Conservation (phyloP, 1,284 basidiomycete genomes). For the Moesziomyces sp. region DNA sequence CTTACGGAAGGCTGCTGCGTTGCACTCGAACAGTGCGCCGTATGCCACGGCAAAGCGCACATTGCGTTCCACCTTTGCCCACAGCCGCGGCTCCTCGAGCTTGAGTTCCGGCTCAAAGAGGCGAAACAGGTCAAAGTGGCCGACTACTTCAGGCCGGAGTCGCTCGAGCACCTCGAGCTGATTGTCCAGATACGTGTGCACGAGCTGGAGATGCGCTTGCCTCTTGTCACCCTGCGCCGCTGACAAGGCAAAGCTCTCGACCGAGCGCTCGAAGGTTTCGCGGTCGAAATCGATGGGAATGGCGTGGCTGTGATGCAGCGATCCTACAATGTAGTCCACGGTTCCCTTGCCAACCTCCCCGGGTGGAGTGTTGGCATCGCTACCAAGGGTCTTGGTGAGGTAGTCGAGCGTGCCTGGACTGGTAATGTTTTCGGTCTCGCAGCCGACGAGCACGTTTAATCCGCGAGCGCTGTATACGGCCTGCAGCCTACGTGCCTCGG, state of each 20-base stretch:
- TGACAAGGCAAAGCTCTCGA: constrained; percentile 70
- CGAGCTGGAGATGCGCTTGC: constrained; percentile 29
- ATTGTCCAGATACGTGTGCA: constrained; percentile 56
- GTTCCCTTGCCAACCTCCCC: constrained; percentile 30
- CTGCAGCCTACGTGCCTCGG: constrained; percentile 82
- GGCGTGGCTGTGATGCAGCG: constrained; percentile 87
- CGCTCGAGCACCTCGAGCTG: constrained; percentile 66
- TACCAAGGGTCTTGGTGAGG: constrained; percentile 70
- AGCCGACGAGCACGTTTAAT: constrained; percentile 84
- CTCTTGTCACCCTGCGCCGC: constrained; percentile 2
- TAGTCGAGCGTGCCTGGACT: constrained; percentile 73
- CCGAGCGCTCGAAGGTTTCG: constrained; percentile 75
- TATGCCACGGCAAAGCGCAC: constrained; percentile 79
- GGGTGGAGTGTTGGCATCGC: constrained; percentile 32
- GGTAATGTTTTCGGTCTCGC: constrained; percentile 93
- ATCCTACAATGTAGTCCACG: constrained; percentile 92
- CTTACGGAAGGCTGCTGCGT: constrained; percentile 91
- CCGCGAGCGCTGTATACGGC: constrained; percentile 10
- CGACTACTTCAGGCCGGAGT: constrained; percentile 87
- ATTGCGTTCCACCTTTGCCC: constrained; percentile 80
- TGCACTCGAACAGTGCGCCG: constrained; percentile 92
- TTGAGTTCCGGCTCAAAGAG: constrained; percentile 70
- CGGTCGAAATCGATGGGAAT: constrained; percentile 94
- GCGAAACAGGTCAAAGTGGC: constrained; percentile 79
- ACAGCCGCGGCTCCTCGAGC: constrained; percentile 72